Conservation (phyloP, 331 rosid species). For the Rosa hybrid region DNA sequence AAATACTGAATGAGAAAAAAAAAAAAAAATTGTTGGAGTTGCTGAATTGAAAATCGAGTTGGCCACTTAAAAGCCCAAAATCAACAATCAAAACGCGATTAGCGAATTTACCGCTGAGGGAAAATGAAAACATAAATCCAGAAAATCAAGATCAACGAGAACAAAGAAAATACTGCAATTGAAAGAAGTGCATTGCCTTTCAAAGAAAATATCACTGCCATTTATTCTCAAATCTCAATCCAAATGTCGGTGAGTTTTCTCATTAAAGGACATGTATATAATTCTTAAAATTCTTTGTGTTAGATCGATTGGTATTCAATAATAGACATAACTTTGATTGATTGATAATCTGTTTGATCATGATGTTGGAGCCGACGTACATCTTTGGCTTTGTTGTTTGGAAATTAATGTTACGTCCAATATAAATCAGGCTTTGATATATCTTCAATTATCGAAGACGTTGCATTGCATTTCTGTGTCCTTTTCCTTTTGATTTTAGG, state of each 20-base stretch:
- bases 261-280: not conserved
- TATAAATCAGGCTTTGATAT: not conserved
- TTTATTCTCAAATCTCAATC: slow-evolving; percentile 24
- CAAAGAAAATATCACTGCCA: not conserved
- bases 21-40: not conserved
- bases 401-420: slow-evolving; percentile 9
- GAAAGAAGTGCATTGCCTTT: not conserved
- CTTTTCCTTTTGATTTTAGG: not conserved
- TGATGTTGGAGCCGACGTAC: not conserved
- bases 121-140: not conserved
- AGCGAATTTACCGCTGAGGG: slow-evolving; percentile 14
- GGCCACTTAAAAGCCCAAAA: not conserved
- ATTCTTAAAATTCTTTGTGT: not conserved
- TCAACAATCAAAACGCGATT: not conserved
- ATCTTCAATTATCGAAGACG: not conserved
- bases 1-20: not conserved
- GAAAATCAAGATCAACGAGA: not conserved
- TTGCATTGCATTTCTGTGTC: not conserved
- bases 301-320: slow-evolving; percentile 16
- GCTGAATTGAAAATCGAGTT: not conserved
- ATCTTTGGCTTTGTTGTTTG: slow-evolving; percentile 8
- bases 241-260: slow-evolving; percentile 53
- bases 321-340: slow-evolving; percentile 9
- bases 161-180: not conserved
- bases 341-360: not conserved